Conservation (phyloP, 2,329 filamentous ascomycete genomes). For the Rhexocercosporidium sp. region DNA sequence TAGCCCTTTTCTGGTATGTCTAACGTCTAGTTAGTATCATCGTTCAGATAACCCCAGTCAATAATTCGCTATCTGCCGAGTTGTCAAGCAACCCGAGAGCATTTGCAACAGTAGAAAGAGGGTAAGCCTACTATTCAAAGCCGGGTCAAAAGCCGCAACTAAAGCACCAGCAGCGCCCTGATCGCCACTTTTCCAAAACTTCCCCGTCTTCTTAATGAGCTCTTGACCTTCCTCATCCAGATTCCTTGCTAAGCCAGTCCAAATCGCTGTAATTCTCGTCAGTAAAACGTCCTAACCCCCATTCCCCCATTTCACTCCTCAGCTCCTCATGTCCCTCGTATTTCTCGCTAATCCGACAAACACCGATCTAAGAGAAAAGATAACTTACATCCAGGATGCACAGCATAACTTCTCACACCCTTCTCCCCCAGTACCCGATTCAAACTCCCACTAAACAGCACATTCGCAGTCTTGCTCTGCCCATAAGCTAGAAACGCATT, state of each 20-base stretch:
- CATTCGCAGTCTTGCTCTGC: slow-evolving; percentile 52
- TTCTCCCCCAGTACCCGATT: slow-evolving; percentile 26
- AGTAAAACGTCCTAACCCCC: not conserved
- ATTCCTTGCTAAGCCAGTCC: slow-evolving; percentile 28
- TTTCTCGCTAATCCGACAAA: too few relatives aligned
- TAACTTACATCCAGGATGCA: slow-evolving; percentile 31
- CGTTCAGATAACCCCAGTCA: too few relatives aligned
- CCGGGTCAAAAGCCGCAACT: slow-evolving; percentile 32
- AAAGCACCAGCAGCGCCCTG: slow-evolving; percentile 30
- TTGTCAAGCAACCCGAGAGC: too few relatives aligned
- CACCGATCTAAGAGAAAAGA: not conserved
- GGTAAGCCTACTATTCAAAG: slow-evolving; percentile 20
- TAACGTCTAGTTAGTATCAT: not conserved
- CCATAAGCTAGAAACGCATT: slow-evolving; percentile 45
- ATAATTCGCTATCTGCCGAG: too few relatives aligned
- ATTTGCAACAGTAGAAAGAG: too few relatives aligned
- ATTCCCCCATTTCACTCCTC: too few relatives aligned
- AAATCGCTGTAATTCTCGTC: slow-evolving; percentile 20
- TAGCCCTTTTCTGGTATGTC: not conserved
- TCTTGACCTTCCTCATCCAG: slow-evolving; percentile 22
- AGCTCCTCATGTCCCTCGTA: not conserved
- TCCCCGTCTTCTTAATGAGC: slow-evolving; percentile 20
- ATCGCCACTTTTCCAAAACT: slow-evolving; percentile 26
- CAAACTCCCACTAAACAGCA: slow-evolving; percentile 33
- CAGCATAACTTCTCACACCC: slow-evolving; percentile 11